Percentiles rank a stretch among this genome's conserved stretches.
phyloP scores from a whole-genome alignment of 2,329 filamentous ascomycete species.

The Aspergillus fumigatus region DNA sequence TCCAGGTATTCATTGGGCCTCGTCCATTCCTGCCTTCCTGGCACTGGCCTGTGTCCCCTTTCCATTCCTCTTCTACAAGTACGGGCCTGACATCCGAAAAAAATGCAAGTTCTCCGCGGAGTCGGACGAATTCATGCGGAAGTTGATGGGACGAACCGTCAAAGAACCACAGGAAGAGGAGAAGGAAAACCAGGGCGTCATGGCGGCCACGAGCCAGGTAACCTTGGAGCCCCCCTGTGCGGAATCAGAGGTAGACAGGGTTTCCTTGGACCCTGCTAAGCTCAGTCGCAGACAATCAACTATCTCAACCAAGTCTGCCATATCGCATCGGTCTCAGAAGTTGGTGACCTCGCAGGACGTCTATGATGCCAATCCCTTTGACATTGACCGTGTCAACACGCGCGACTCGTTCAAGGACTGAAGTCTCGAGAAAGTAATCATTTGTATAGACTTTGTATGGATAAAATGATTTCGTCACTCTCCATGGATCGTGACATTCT shows the following conservation, averaged over 20 bases:
- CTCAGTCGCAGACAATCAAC: background rate
- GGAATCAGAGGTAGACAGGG: background rate
- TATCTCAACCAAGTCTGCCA: background rate
- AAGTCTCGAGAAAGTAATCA: background rate
- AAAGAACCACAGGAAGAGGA: background rate
- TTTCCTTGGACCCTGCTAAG: background rate
- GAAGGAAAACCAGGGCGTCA: background rate
- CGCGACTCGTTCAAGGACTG: slow-evolving; percentile 10
- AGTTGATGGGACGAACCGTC: slow-evolving; percentile 14
- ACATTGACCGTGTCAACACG: slow-evolving; percentile 11
- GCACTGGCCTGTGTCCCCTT: slow-evolving; percentile 39
- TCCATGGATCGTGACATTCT: background rate
- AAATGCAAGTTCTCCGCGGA: slow-evolving; percentile 35
- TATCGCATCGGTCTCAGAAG: background rate
- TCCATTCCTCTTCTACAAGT: slow-evolving; percentile 39
- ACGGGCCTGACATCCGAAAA: slow-evolving; percentile 33
- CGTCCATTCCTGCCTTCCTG: slow-evolving; percentile 41
- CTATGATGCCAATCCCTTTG: slow-evolving; percentile 11
- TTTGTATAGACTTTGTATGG: background rate
- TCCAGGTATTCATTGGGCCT: slow-evolving; percentile 42
- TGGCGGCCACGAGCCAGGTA: background rate
- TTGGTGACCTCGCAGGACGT: slow-evolving; percentile 2
- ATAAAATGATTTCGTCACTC: background rate
- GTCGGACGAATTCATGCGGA: slow-evolving; percentile 26
- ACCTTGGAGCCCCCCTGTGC: background rate